Evolutionary conservation across 1,284 basidiomycete species (phyloP), one percentile per base, ranked within the genome.

Genomic region (Microbotryum saponariae): DNA sequence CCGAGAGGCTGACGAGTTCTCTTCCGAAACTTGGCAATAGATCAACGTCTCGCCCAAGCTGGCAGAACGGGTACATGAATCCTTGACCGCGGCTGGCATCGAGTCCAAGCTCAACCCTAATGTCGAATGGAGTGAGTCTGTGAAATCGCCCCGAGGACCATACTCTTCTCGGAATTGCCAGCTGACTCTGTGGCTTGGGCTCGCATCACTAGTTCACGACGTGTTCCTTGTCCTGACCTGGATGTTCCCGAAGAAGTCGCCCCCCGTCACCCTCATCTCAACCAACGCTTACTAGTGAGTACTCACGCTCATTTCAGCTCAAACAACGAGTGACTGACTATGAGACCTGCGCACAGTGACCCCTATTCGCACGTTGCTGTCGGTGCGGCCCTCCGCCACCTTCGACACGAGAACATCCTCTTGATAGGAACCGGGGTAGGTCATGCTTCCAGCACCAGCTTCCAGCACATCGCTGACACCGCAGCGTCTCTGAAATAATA

Each of bases 231-330:
- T 69, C 6, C 50, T 67, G 12, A 58, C 46, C 29, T 71, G 70
- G 70, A 71, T 71, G 70, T 71, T 71, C 54, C 59, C 59, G 16
- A 61, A 64, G 54, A 56, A 61, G 37, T 67, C 66, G 25, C 65
- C 63, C 2, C 60, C 62, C 1, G 61, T 71, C 20, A 67, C 70
- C 4, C 53, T 71, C 23, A 59, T 71, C 29, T 69, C 67, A 1
- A 65, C 70, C 6, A 70, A 69, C 21, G 60, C 66, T 7, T 62
- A 64, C 44, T 71, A 65, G 58, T 59, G 3, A 31, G 58, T 33
- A 23, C 25, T 20, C 33, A 14, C 4, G 23, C 16, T 31, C 52
- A 8, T 46, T 23, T 31, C 25, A n/a, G 27, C 21, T 18, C 14
- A 27, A 27, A 27, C 27, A 27, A 5, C 37, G 37, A 16, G 12